Conservation (phyloP, 2,329 filamentous ascomycete genomes). For the Cercospora sp. region DNA sequence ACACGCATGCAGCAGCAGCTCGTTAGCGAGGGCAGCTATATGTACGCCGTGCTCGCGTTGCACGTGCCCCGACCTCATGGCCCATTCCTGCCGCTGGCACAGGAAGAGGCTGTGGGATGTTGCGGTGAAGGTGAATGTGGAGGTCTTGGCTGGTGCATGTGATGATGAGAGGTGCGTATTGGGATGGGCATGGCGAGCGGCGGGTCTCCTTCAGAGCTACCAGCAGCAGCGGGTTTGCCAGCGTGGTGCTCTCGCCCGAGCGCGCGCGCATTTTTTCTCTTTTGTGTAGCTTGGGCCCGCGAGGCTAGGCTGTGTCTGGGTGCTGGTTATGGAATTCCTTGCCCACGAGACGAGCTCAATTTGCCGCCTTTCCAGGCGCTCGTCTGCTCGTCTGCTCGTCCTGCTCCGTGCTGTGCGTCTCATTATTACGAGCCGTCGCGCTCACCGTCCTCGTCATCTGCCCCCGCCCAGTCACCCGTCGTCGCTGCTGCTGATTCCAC, state of each 20-base stretch:
- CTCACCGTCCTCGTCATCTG: neutral
- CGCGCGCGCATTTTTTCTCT: neutral
- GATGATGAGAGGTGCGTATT: neutral
- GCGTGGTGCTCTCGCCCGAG: neutral
- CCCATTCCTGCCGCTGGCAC: neutral
- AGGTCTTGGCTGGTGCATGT: neutral
- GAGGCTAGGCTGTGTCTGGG: neutral
- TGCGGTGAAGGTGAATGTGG: neutral
- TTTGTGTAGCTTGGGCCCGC: neutral
- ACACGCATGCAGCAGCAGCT: neutral
- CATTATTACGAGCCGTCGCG: neutral
- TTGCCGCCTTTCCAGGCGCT: neutral
- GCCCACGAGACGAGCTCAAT: neutral
- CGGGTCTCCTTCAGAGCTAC: neutral
- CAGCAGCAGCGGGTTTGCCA: neutral
- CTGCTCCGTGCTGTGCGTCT: neutral
- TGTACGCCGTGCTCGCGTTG: neutral
- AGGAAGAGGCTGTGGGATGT: neutral
- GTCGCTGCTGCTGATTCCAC: neutral
- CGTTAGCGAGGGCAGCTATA: neutral
- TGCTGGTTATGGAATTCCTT: neutral
- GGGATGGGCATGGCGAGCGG: neutral
- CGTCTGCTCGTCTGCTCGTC: neutral
- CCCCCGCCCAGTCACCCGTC: neutral
- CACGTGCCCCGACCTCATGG: slow-evolving; percentile 1